Evolutionary conservation across 495 filamentous ascomycete species (phyloP).

Genomic region (Penicillium silybi): DNA sequence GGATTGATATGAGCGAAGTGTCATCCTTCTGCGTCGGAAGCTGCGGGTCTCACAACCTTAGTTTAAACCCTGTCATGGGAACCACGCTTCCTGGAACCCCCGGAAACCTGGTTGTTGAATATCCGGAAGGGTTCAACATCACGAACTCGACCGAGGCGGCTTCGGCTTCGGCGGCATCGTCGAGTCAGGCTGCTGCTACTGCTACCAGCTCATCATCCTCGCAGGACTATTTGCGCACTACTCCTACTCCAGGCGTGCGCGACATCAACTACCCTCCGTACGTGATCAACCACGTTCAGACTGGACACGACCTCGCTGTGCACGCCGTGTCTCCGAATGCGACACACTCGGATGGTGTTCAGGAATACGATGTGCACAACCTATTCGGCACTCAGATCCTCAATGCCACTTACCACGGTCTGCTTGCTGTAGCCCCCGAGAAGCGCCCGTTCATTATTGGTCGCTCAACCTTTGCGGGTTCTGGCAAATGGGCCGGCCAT

Average conservation of each 20-base stretch:
- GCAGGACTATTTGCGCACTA: slow-evolving; percentile 55
- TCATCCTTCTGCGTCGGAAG: slow-evolving; percentile 80
- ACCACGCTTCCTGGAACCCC: slow-evolving; percentile 67
- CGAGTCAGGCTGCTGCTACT: slow-evolving; percentile 43
- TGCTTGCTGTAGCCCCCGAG: slow-evolving; percentile 55
- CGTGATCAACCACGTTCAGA: slow-evolving; percentile 71
- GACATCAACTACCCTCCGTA: slow-evolving; percentile 79
- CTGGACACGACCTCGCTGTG: slow-evolving; percentile 62
- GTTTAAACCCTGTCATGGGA: slow-evolving; percentile 58
- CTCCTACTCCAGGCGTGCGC: slow-evolving; percentile 64
- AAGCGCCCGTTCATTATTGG: slow-evolving; percentile 86
- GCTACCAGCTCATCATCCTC: slow-evolving; percentile 34
- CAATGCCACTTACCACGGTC: slow-evolving; percentile 74
- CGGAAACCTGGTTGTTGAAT: slow-evolving; percentile 56
- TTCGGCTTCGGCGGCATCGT: slow-evolving; percentile 50
- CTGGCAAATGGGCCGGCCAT: slow-evolving; percentile 77
- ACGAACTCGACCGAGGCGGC: slow-evolving; percentile 69
- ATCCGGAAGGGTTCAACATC: slow-evolving; percentile 68
- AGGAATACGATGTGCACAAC: slow-evolving; percentile 81
- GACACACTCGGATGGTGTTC: slow-evolving; percentile 65
- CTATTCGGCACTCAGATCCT: slow-evolving; percentile 71
- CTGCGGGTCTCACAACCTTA: slow-evolving; percentile 66
- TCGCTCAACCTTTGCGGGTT: slow-evolving; percentile 75
- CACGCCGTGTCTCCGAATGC: slow-evolving; percentile 76
- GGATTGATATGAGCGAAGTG: slow-evolving; percentile 64